Evolutionary conservation across 768 basidiomycete species (phyloP).

Genomic region (Cyclocybe aegerita): DNA sequence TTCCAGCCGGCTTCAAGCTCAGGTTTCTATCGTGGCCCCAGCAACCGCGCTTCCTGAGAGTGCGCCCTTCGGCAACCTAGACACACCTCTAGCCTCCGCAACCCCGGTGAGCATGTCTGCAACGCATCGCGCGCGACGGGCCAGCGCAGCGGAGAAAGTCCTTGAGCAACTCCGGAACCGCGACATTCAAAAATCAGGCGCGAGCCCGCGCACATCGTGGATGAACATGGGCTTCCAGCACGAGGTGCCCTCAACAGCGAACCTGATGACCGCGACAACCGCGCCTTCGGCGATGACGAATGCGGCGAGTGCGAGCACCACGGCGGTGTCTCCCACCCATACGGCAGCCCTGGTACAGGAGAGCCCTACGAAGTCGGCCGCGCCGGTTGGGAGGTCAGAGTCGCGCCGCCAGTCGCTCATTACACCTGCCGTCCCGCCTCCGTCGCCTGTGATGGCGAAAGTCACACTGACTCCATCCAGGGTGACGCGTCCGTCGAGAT

Average conservation of each 20-base stretch:
- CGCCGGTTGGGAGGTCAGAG: constrained; percentile 23
- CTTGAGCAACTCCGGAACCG: constrained; percentile 63
- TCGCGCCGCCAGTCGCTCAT: constrained; percentile 41
- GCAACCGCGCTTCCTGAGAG: constrained; percentile 13
- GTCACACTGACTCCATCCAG: constrained; percentile 37
- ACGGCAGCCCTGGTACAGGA: constrained; percentile 10
- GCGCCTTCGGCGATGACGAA: background rate
- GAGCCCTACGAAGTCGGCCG: constrained; percentile 19
- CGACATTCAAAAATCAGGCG: constrained; percentile 48
- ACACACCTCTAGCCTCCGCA: constrained; percentile 14
- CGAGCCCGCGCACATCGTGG: constrained; percentile 45
- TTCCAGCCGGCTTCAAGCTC: constrained; percentile 24
- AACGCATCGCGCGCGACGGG: constrained; percentile 43
- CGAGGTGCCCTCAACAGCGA: constrained; percentile 19
- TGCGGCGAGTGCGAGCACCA: constrained; percentile 4
- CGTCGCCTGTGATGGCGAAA: constrained; percentile 40
- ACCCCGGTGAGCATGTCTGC: constrained; percentile 27
- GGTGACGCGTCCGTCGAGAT: constrained; percentile 47
- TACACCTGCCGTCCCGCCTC: constrained; percentile 33
- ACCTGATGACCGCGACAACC: constrained; percentile 10
- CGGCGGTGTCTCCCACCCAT: background rate
- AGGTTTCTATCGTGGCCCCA: constrained; percentile 19
- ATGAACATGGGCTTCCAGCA: constrained; percentile 33
- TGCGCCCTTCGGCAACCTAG: constrained; percentile 9
- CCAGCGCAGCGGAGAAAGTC: constrained; percentile 69